Percentiles rank a stretch among this genome's conserved stretches.
Conservation (phyloP, 495 filamentous ascomycete species). For the Talaromyces trachyspermus region DNA sequence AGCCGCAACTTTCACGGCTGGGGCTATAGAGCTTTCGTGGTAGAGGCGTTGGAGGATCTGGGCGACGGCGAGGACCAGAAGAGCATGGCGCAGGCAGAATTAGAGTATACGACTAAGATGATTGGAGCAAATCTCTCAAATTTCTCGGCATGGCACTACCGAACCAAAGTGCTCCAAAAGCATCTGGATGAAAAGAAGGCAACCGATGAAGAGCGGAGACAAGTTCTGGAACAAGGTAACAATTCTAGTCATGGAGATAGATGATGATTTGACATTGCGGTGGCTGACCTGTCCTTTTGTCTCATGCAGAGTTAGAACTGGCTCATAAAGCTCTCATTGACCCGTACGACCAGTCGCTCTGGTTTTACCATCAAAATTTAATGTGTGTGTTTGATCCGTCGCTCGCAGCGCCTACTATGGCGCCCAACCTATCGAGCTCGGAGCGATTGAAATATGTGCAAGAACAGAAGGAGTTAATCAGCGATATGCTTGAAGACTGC, state of each 20-base stretch:
- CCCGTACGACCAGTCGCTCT: slow-evolving; percentile 84
- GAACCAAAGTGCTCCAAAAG: slow-evolving; percentile 72
- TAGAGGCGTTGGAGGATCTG: slow-evolving; percentile 56
- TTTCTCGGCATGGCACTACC: slow-evolving; percentile 94
- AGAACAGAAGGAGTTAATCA: slow-evolving; percentile 58
- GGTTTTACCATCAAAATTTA: slow-evolving; percentile 90
- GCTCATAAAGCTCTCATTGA: slow-evolving; percentile 77
- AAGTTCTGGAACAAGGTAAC: slow-evolving; percentile 67
- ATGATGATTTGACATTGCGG: background rate
- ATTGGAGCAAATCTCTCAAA: slow-evolving; percentile 77
- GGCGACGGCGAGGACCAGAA: slow-evolving; percentile 13
- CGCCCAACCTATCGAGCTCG: slow-evolving; percentile 49
- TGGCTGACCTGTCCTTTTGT: slow-evolving; percentile 11
- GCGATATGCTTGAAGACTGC: slow-evolving; percentile 69
- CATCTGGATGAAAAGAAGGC: slow-evolving; percentile 63
- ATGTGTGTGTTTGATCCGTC: slow-evolving; percentile 55
- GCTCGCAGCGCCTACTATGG: slow-evolving; percentile 46
- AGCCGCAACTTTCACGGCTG: slow-evolving; percentile 95
- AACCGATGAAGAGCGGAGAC: slow-evolving; percentile 50
- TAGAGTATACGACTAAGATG: slow-evolving; percentile 85
- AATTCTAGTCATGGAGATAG: background rate
- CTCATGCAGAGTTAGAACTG: slow-evolving; percentile 56
- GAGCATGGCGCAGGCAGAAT: slow-evolving; percentile 70
- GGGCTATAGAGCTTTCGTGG: slow-evolving; percentile 78
- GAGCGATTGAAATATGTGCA: slow-evolving; percentile 61